Evolutionary conservation across 2,329 filamentous ascomycete species (phyloP).

Genomic region (Cladosporium sp.): DNA sequence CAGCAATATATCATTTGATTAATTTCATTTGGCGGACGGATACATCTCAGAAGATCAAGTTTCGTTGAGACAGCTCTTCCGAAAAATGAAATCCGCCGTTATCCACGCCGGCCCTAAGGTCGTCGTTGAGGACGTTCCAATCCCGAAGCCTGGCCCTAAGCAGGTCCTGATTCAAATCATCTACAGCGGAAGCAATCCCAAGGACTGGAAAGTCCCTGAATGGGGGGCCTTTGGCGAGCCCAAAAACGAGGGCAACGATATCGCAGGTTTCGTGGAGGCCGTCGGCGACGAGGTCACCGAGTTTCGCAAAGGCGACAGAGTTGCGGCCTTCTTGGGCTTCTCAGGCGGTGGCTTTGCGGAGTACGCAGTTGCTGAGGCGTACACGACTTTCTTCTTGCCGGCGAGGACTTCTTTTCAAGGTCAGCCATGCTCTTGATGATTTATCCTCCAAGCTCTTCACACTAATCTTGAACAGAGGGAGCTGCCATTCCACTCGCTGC

Average conservation of each 20-base stretch:
- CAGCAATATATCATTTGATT: neutral
- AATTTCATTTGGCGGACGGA: no score
- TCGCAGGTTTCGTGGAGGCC: slow-evolving; percentile 50
- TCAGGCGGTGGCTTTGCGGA: slow-evolving; percentile 61
- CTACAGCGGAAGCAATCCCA: slow-evolving; percentile 33
- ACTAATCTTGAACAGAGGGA: slow-evolving; percentile 37
- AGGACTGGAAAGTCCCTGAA: slow-evolving; percentile 29
- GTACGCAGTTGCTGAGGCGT: slow-evolving; percentile 58
- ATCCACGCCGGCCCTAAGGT: slow-evolving; percentile 31
- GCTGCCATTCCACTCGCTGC: slow-evolving; percentile 50
- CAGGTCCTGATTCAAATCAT: slow-evolving; percentile 34
- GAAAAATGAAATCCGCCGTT: slow-evolving; percentile 34
- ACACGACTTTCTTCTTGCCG: slow-evolving; percentile 60
- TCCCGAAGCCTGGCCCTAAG: slow-evolving; percentile 30
- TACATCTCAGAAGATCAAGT: neutral
- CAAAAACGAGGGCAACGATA: slow-evolving; percentile 37
- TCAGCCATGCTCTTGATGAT: slow-evolving; percentile 25
- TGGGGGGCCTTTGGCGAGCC: no score
- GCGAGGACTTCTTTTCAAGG: slow-evolving; percentile 55
- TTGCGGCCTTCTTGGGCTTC: slow-evolving; percentile 59
- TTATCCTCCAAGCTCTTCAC: neutral
- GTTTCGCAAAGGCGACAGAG: slow-evolving; percentile 60
- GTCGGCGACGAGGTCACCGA: slow-evolving; percentile 59
- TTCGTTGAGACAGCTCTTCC: neutral
- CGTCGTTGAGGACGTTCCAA: slow-evolving; percentile 30